Base-by-base conservation (phyloP, 352 stramenopile genomes). In the Saprolegnia parasitica region DNA sequence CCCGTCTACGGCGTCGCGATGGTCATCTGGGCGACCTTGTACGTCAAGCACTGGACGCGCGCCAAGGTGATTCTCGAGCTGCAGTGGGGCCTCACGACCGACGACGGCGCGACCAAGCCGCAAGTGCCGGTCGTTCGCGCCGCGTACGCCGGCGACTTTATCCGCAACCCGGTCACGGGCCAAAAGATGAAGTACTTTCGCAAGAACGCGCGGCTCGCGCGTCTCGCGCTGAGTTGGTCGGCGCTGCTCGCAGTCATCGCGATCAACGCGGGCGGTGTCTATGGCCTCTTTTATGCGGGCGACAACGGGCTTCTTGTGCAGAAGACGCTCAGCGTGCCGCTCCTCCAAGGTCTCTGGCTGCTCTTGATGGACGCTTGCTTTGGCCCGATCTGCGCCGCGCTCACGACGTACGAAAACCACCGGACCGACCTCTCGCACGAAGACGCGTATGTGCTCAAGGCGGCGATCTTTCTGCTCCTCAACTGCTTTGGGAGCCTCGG, bases 341-440 rank as follows among this genome's bases (percentile, higher is more conserved):
- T 90, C 1, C 78, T 80, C 37, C 91, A 91, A 57, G 82, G 88
- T 52, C 77, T 83, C 55, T 85, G 91, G 77, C 91, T 93, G 62
- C 85, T 85, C 23, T 81, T 91, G 72, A 94, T 97, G 84, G 97
- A 96, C 70, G 88, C 91, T 67, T 83, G 96, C 62, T 98, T 97
- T 76, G 80, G 90, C 63, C 81, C 82, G 49, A 76, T 97, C 47
- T 93, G 90, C 18, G 87, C 87, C 37, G 74, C 84, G 54, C 79
- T 98, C 56, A 96, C 95, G 46, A 81, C 96, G 60, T 95, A 93
- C 73, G 94, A 98, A 76, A 98, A 98, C 73, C 92, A 98, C 71
- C 81, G 90, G 68, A 97, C 88, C 6, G 79, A 96, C 70, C 77
- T 85, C 64, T 83, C 88, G 61, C 91, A 97, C 74, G 78, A 97